Evolutionary conservation across 306 rosid genomes (phyloP).

Genomic region (Spatholobus suberectus): DNA sequence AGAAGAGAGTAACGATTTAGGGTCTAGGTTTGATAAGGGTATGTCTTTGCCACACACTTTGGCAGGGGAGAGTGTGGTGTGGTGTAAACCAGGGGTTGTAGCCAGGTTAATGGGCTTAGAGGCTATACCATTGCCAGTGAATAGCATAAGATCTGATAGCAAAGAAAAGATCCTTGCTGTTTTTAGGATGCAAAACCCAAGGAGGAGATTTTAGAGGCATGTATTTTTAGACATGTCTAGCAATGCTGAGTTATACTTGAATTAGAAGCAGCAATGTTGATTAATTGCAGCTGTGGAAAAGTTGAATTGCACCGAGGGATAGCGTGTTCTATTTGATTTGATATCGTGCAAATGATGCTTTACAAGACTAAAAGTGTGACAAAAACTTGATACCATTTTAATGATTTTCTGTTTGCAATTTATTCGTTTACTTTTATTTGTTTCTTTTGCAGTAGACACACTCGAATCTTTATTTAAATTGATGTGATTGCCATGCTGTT

Average conservation of each 20-base stretch:
- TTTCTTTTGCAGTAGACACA: not conserved
- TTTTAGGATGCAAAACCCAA: slow-evolving; percentile 46
- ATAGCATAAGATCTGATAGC: not conserved
- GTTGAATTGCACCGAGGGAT: not conserved
- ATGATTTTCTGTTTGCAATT: not conserved
- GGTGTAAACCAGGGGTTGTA: slow-evolving; percentile 83
- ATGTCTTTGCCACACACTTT: slow-evolving; percentile 48
- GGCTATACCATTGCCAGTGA: slow-evolving; percentile 64
- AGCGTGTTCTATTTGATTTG: not conserved
- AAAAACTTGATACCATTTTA: not conserved
- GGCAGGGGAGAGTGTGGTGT: slow-evolving; percentile 70
- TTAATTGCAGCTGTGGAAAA: not conserved
- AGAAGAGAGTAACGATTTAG: not conserved
- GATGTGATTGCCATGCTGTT: not conserved
- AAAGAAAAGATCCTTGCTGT: slow-evolving; percentile 36
- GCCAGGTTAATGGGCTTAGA: slow-evolving; percentile 87
- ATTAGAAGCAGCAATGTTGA: not conserved
- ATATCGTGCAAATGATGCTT: not conserved
- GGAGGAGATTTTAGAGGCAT: slow-evolving; percentile 52
- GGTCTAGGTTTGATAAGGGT: not conserved
- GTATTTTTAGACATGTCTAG: slow-evolving; percentile 43
- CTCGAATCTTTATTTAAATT: not conserved
- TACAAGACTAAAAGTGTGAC: not conserved
- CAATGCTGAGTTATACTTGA: slow-evolving; percentile 39
- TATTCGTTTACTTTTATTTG: too few species aligned